A percentile compares a stretch with the other conserved stretches of the same genome.
phyloP scores from a whole-genome alignment of 345 rosid genomes.

The Diplotaxis tenuifolia region DNA sequence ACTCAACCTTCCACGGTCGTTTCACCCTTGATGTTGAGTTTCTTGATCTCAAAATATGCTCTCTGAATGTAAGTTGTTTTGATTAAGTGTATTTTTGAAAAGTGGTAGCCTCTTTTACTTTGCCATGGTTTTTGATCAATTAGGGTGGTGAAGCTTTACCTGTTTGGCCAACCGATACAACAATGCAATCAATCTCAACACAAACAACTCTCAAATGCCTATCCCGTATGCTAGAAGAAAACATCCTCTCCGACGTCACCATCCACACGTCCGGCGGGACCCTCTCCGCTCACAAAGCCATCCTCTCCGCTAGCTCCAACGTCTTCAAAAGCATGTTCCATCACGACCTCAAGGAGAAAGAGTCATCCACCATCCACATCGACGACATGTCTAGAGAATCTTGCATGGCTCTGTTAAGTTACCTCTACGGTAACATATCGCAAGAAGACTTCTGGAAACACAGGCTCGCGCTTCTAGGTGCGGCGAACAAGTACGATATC shows the following conservation, averaged over 20 bases:
- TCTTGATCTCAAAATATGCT: slow-evolving; percentile 74
- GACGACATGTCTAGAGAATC: slow-evolving; percentile 84
- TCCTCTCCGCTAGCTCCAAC: slow-evolving; percentile 81
- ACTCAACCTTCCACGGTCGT: slow-evolving; percentile 61
- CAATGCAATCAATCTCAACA: slow-evolving; percentile 56
- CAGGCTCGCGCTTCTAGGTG: slow-evolving; percentile 67
- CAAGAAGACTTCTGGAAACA: slow-evolving; percentile 94
- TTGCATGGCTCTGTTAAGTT: slow-evolving; percentile 73
- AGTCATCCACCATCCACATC: slow-evolving; percentile 71
- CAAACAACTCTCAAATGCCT: slow-evolving; percentile 70
- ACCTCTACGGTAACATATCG: slow-evolving; percentile 76
- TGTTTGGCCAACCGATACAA: slow-evolving; percentile 68
- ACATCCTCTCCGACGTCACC: slow-evolving; percentile 67
- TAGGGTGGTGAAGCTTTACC: slow-evolving; percentile 73
- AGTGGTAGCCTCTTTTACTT: neutral
- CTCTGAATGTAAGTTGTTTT: slow-evolving; percentile 58
- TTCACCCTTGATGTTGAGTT: slow-evolving; percentile 88
- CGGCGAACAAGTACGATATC: slow-evolving; percentile 85
- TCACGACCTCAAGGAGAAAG: slow-evolving; percentile 89
- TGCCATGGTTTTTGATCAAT: neutral
- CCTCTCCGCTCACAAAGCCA: slow-evolving; percentile 76
- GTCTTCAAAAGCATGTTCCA: slow-evolving; percentile 91
- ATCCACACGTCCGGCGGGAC: slow-evolving; percentile 78
- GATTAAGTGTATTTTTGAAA: neutral
- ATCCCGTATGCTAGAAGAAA: slow-evolving; percentile 84